Evolutionary conservation across 2,329 filamentous ascomycete species (phyloP).

Genomic region (Chrysoporthe puriensis): DNA sequence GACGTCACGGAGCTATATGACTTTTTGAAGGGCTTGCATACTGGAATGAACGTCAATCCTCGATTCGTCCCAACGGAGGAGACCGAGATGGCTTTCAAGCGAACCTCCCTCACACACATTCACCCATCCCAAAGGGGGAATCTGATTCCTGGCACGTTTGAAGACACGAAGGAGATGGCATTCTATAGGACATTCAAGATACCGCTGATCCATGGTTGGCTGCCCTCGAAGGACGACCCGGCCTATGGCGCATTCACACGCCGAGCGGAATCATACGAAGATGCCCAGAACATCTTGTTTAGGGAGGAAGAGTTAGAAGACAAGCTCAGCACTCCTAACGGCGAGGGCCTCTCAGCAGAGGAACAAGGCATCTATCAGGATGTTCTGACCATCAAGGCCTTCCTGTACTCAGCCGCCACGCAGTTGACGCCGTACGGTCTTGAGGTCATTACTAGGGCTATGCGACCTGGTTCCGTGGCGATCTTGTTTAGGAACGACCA

Average conservation of each 20-base stretch:
- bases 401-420: slow-evolving; percentile 78
- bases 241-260: slow-evolving; percentile 72
- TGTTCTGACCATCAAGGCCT: slow-evolving; percentile 80
- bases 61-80: slow-evolving; percentile 70
- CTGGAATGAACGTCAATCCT: slow-evolving; percentile 98
- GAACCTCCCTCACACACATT: slow-evolving; percentile 56
- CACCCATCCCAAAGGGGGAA: slow-evolving; percentile 54
- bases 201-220: slow-evolving; percentile 91
- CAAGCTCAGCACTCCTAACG: slow-evolving; percentile 61
- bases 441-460: slow-evolving; percentile 69
- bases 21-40: slow-evolving; percentile 87
- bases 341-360: slow-evolving; percentile 64
- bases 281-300: slow-evolving; percentile 87
- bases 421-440: slow-evolving; percentile 86
- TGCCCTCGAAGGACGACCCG: slow-evolving; percentile 69
- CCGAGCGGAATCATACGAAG: slow-evolving; percentile 84
- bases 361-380: slow-evolving; percentile 85
- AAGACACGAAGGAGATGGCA: slow-evolving; percentile 85
- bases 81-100: slow-evolving; percentile 51
- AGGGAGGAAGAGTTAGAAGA: slow-evolving; percentile 85
- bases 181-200: slow-evolving; percentile 89
- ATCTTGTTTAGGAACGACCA: slow-evolving; percentile 98
- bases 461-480: slow-evolving; percentile 78
- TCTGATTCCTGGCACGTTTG: slow-evolving; percentile 72
- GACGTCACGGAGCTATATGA: slow-evolving; percentile 87